Evolutionary conservation across 1,284 basidiomycete genomes (phyloP).

Genomic region (Athelia sp.): DNA sequence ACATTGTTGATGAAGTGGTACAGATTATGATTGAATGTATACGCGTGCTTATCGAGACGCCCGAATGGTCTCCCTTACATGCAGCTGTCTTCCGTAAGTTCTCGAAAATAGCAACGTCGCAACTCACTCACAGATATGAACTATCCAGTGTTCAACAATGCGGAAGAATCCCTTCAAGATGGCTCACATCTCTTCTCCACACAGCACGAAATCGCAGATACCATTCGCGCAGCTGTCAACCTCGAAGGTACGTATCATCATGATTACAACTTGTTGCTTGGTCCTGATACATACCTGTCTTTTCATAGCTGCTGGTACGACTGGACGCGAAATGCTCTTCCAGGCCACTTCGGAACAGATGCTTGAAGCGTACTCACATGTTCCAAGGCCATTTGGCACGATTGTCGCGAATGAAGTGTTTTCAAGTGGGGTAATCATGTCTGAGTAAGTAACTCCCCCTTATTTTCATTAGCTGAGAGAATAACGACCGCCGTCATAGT

Average conservation of each 20-base stretch:
- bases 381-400: constrained; percentile 88
- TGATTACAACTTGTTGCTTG: too few relatives aligned
- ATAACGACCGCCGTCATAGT: constrained; percentile 29
- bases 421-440: constrained; percentile 86
- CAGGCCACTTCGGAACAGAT: constrained; percentile 94
- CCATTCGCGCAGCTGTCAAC: constrained; percentile 86
- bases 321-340: constrained; percentile 88
- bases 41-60: constrained; percentile 73
- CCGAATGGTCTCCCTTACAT: constrained; percentile 71
- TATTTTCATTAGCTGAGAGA: neutral
- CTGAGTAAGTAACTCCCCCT: constrained; percentile 59
- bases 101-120: too few relatives aligned
- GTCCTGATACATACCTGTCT: too few relatives aligned
- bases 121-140: neutral
- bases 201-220: constrained; percentile 71
- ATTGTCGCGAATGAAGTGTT: constrained; percentile 94
- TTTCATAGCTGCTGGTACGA: constrained; percentile 76
- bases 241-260: constrained; percentile 74
- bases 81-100: constrained; percentile 81
- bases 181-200: constrained; percentile 92
- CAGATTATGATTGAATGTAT: constrained; percentile 82
- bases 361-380: constrained; percentile 86
- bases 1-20: neutral
- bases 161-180: constrained; percentile 92
- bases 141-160: constrained; percentile 88